Evolutionary conservation across 2,329 filamentous ascomycete genomes (phyloP), one percentile per base, ranked within the genome.

Genomic region (Colletotrichum filicis): DNA sequence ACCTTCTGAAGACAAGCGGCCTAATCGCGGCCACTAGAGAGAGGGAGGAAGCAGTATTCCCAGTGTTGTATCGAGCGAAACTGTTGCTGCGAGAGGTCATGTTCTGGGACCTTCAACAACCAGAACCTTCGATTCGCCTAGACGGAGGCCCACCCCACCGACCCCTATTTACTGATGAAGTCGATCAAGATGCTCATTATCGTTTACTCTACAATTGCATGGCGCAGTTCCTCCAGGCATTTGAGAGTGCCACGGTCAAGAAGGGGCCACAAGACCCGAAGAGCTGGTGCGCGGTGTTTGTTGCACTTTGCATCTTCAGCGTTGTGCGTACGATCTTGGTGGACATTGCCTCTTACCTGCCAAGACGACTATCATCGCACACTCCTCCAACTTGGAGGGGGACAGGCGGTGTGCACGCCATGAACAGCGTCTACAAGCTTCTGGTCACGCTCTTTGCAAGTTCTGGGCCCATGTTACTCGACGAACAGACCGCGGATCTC

Each of bases 251-350:
- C 22, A 83, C 85, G 2, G 78, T 85, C 68, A 81, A 82, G 28
- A 80, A 80, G 37, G 79, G 80, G n/a, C 79, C 80, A 5, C 78
- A 84, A 26, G 82, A 83, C 28, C 80, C 84, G 9, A 84, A 83
- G 74, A 82, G 82, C 67, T 89, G 87, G 85, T 78, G 90, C 19
- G 86, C 89, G 2, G 78, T 85, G 4, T 89, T 90, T 72, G 81
- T 88, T 62, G 86, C 89, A 14, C 79, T 91, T 22, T 90, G 89
- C 78, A 86, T 91, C n/a, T 90, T 91, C 76, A 90, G 88, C 77
- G 82, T 88, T 32, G 84, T 87, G 24, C 85, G 86, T 61, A 88
- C 88, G 1, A 83, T 91, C 1, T 79, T 90, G 5, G 81, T 86
- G 19, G 87, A 89, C 68, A 80, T 87, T 42, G 80, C 82, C 26